A percentile compares a stretch with the other conserved stretches of the same genome.
Evolutionary conservation across 2,329 filamentous ascomycete genomes (phyloP).

Genomic region (Alternaria hordeiaustralica): DNA sequence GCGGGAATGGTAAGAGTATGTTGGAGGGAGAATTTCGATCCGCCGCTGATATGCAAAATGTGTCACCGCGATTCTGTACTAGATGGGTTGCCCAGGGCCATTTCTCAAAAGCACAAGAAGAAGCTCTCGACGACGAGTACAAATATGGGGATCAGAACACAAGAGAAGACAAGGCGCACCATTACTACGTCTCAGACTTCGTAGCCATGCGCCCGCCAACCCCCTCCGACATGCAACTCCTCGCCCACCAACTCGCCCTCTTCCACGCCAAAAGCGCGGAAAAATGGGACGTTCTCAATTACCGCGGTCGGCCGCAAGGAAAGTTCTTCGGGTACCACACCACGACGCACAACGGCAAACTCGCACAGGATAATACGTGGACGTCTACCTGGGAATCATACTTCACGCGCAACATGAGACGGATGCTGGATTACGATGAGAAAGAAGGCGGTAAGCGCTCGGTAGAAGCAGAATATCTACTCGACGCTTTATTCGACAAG

Average conservation of each 20-base stretch:
- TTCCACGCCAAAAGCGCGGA: neutral
- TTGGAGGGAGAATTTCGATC: accelerated
- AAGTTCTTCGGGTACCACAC: neutral
- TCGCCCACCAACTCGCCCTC: neutral
- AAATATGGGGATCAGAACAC: no score
- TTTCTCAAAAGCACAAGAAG: no score
- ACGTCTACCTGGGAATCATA: neutral
- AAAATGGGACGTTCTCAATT: no score
- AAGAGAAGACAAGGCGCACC: no score
- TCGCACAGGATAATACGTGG: neutral
- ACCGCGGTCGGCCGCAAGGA: no score
- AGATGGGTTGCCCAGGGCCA: no score
- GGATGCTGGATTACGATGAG: neutral
- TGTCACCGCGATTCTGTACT: no score
- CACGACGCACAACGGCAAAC: neutral
- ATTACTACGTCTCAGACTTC: neutral
- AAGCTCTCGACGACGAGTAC: no score
- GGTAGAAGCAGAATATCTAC: no score
- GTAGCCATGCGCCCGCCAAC: neutral
- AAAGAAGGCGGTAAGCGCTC: neutral
- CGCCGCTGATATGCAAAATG: no score
- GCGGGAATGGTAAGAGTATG: neutral
- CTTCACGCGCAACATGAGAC: neutral
- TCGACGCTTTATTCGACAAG: no score
- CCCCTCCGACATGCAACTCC: neutral